Evolutionary conservation across 306 rosid species (phyloP).

Genomic region (Fragaria iinumae): DNA sequence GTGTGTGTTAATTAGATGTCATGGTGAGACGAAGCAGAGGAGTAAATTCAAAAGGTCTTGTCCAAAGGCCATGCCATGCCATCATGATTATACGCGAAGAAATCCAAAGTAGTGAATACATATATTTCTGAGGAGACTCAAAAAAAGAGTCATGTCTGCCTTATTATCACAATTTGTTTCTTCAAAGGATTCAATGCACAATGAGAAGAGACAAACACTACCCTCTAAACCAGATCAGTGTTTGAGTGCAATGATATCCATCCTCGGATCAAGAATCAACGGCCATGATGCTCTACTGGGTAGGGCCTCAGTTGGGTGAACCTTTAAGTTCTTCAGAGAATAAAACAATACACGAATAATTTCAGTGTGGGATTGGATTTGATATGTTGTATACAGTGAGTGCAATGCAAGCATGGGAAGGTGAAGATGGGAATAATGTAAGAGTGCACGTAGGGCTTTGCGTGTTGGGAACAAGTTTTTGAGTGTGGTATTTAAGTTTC

Average conservation of each 20-base stretch:
- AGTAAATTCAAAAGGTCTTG: constrained; percentile 36
- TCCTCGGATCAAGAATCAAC: constrained; percentile 27
- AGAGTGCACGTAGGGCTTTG: constrained; percentile 79
- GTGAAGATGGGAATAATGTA: constrained; percentile 34
- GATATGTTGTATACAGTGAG: constrained; percentile 4
- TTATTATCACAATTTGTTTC: constrained; percentile 38
- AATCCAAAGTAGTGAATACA: constrained; percentile 39
- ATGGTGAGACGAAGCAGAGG: constrained; percentile 28
- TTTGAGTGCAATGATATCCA: not conserved
- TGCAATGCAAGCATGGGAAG: constrained; percentile 9
- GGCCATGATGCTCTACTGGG: constrained; percentile 2
- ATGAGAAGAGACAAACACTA: constrained; percentile 30
- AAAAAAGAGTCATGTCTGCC: constrained; percentile 47
- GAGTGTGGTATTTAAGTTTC: constrained; percentile 41
- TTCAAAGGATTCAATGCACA: constrained; percentile 35
- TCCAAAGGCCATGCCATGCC: constrained; percentile 31
- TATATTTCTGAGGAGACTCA: constrained; percentile 36
- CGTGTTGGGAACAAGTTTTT: constrained; percentile 64
- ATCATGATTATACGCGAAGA: constrained; percentile 28
- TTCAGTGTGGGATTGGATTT: not conserved
- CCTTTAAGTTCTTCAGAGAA: not conserved
- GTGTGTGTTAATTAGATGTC: constrained; percentile 18
- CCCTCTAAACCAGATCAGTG: constrained; percentile 9
- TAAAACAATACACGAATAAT: not conserved
- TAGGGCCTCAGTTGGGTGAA: constrained; percentile 1